Conservation (phyloP, 2,329 filamentous ascomycete species). For the Ceratocystiopsis sp. region DNA sequence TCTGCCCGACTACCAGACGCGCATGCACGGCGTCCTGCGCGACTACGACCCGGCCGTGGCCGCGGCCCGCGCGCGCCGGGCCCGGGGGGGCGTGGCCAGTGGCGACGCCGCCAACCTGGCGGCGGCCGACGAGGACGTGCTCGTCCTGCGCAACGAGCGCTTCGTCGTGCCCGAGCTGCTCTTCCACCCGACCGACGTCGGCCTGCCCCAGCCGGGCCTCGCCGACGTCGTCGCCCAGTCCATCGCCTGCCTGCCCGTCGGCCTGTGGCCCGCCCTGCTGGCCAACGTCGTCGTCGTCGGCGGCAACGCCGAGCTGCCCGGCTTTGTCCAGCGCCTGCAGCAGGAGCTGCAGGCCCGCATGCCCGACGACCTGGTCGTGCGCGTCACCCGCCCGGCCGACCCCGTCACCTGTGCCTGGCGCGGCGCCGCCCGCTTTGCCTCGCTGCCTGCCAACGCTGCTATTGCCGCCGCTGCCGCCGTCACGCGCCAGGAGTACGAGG, state of each 20-base stretch:
- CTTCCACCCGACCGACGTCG: conserved; percentile 68
- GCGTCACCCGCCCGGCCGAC: conserved; percentile 52
- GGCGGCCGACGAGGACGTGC: conserved; percentile 51
- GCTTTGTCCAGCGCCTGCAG: conserved; percentile 67
- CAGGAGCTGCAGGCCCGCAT: conserved; percentile 54
- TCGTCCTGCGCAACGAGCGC: conserved; percentile 81
- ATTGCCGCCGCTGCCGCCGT: conserved; percentile 53
- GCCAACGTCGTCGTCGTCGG: conserved; percentile 83
- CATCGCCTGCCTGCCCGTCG: conserved; percentile 57
- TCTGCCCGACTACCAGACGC: conserved; percentile 57
- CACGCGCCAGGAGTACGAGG: conserved; percentile 82
- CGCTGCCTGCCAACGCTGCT: conserved; percentile 46
- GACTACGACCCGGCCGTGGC: conserved; percentile 57
- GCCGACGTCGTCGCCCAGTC: conserved; percentile 71
- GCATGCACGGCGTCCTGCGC: conserved; percentile 48
- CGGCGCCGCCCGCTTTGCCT: conserved; percentile 65
- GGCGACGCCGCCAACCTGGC: conserved; percentile 19
- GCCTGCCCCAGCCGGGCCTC: conserved; percentile 67
- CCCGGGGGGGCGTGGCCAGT: conserved; percentile 28
- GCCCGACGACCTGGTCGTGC: conserved; percentile 60
- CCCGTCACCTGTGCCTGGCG: conserved; percentile 72
- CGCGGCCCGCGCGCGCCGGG: conserved; percentile 15
- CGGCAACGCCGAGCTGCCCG: conserved; percentile 63
- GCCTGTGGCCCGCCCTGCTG: conserved; percentile 66
- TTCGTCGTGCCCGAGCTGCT: conserved; percentile 82